Base-by-base conservation (phyloP, 495 filamentous ascomycete species). In the Aspergillus conjunctus region DNA sequence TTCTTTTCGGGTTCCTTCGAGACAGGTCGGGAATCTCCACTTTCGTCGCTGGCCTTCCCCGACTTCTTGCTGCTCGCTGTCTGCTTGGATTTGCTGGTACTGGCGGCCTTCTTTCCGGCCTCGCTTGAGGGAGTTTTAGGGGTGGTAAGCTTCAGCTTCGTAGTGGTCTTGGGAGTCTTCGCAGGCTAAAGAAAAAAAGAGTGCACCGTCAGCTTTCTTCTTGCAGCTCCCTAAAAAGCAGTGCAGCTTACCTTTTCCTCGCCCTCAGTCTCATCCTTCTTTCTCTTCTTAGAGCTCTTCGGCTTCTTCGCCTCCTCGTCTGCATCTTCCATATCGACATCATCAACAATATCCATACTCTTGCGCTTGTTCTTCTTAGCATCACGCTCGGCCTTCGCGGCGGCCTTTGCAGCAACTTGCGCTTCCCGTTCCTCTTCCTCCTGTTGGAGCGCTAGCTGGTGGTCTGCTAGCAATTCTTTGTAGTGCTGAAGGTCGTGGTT, bases 281-380 rank as follows among this genome's bases (percentile, higher is more conserved):
- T 89, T 58, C 86, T 81, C 77, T 88, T 88, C 80, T 87, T 88
- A 3, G 79, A 76, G 61, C 62, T 63, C 73, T 87, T 86, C 12
- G 81, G 59, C 64, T 83, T 83, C 61, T 81, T 81, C 51, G 69
- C 68, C 31, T 81, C 80, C 39, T 82, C 80, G 21, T 80, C 76
- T 7, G 77, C 84, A 58, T 95, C 91, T 58, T 83, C 87, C 85
- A 92, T 92, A 1, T 92, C 90, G 1, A 88, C 78, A 63, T 94
- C 91, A 14, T 80, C 78, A 20, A 69, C 69, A 49, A 73, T 67
- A 17, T 77, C 77, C 63, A 74, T 82, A 59, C 75, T 88, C 80
- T 89, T 90, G 34, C 83, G 80, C 66, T 83, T 82, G 74, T 85
- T 88, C 56, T 87, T 86, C 39, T 87, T 78, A 8, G 73, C 73